These are phyloP conservation scores for Pouteria glomerata DNA, from an alignment of 148 eudicot genomes.

Conservation along the genomic window DNA sequence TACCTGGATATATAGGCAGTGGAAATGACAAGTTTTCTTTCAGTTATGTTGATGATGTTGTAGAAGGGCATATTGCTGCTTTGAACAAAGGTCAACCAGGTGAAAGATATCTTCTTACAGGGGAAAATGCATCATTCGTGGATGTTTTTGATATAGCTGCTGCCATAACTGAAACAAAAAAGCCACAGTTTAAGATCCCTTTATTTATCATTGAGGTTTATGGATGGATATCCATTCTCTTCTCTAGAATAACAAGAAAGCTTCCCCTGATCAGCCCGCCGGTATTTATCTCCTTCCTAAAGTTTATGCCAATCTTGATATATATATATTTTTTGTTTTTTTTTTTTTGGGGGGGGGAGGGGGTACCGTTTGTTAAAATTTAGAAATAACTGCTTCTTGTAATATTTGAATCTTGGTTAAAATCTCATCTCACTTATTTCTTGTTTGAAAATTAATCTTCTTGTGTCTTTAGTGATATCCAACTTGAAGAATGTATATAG, in stretches of 20 bases:
- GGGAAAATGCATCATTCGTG: constrained; percentile 91
- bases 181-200: constrained; percentile 60
- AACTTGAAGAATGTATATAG: background rate
- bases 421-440: background rate
- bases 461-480: background rate
- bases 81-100: constrained; percentile 67
- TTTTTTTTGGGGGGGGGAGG: too few species aligned
- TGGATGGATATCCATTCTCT: constrained; percentile 63
- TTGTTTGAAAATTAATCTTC: background rate
- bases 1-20: constrained; percentile 79
- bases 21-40: constrained; percentile 64
- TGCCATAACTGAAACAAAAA: constrained; percentile 49
- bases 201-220: constrained; percentile 45
- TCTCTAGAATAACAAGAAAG: constrained; percentile 67
- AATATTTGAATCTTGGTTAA: background rate
- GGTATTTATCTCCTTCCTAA: constrained; percentile 32
- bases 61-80: constrained; percentile 73
- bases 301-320: background rate
- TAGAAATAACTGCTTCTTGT: background rate
- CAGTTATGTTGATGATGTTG: constrained; percentile 88
- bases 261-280: constrained; percentile 90
- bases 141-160: constrained; percentile 74
- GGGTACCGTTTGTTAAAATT: background rate
- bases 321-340: too few species aligned
- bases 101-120: constrained; percentile 85